These are phyloP conservation scores for Epichloe amarillans DNA, from an alignment of 2,329 filamentous ascomycete genomes.

Conservation along the genomic window DNA sequence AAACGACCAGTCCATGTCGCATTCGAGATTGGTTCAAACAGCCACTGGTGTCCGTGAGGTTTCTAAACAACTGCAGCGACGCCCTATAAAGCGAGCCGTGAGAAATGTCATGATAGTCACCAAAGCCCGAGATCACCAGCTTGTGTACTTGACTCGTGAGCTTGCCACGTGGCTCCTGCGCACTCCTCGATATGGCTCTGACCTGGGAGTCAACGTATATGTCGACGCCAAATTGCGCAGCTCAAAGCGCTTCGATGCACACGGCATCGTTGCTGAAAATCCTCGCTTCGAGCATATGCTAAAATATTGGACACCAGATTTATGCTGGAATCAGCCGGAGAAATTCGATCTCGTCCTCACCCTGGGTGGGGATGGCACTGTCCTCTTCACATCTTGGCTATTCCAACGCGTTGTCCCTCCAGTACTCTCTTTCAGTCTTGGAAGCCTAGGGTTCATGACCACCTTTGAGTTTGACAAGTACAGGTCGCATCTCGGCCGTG, in stretches of 20 bases:
- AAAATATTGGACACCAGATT: slow-evolving; percentile 88
- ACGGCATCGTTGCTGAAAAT: slow-evolving; percentile 59
- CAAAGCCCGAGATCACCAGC: slow-evolving; percentile 87
- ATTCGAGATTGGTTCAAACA: slow-evolving; percentile 87
- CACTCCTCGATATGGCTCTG: slow-evolving; percentile 78
- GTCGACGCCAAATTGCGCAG: slow-evolving; percentile 90
- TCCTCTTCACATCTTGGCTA: slow-evolving; percentile 82
- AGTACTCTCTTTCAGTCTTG: slow-evolving; percentile 71
- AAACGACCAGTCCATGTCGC: slow-evolving; percentile 78
- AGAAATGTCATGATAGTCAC: slow-evolving; percentile 97
- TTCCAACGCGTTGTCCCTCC: slow-evolving; percentile 82
- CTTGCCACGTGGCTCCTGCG: slow-evolving; percentile 76
- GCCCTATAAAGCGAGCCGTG: slow-evolving; percentile 84
- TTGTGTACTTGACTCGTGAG: slow-evolving; percentile 81
- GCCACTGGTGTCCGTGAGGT: slow-evolving; percentile 92
- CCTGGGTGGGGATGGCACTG: slow-evolving; percentile 75
- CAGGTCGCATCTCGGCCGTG: slow-evolving; percentile 69
- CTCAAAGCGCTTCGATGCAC: slow-evolving; percentile 76
- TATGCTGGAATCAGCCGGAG: slow-evolving; percentile 88
- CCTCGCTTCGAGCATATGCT: slow-evolving; percentile 71
- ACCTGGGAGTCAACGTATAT: slow-evolving; percentile 90
- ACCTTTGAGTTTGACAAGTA: slow-evolving; percentile 81
- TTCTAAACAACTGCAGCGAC: slow-evolving; percentile 83
- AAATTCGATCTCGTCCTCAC: slow-evolving; percentile 91
- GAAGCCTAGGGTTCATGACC: slow-evolving; percentile 77